phyloP scores from a whole-genome alignment of 352 stramenopile species.

The Pythium aquatile region DNA sequence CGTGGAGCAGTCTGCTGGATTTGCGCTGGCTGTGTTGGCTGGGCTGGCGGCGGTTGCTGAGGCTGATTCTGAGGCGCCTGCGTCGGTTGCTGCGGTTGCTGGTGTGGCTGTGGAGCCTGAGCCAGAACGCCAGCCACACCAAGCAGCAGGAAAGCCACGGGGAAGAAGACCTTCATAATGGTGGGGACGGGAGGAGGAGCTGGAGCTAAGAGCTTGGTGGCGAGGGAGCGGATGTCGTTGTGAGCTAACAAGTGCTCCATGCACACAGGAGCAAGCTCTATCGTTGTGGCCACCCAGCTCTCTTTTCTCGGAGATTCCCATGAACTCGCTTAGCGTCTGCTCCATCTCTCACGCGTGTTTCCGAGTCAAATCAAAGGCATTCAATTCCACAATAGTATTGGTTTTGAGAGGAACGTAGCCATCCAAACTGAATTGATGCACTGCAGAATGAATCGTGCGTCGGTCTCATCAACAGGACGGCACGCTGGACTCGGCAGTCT shows the following conservation, averaged over 20 bases:
- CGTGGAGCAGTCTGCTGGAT: background rate
- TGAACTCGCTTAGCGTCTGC: background rate
- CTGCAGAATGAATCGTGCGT: slow-evolving; percentile 3
- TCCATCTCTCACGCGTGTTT: background rate
- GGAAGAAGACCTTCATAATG: background rate
- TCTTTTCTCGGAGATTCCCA: background rate
- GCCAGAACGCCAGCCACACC: background rate
- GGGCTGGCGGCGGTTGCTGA: background rate
- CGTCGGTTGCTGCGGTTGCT: background rate
- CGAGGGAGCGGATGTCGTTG: background rate
- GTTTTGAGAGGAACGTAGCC: background rate
- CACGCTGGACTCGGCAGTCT: too few relatives aligned
- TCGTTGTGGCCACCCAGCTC: background rate
- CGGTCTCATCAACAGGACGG: too few relatives aligned
- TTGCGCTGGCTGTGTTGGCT: background rate
- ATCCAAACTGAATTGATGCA: slow-evolving; percentile 2
- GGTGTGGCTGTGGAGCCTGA: background rate
- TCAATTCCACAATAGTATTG: background rate
- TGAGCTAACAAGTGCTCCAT: background rate
- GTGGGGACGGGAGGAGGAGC: background rate
- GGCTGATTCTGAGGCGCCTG: background rate
- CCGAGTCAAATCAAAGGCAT: background rate
- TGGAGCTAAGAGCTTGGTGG: background rate
- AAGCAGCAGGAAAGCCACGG: background rate
- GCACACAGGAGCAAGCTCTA: background rate